Percentiles rank a stretch among this genome's conserved stretches.
Conservation (phyloP, 176 grass and related monocot genomes). For the Rhipidocladum racemiflorum region DNA sequence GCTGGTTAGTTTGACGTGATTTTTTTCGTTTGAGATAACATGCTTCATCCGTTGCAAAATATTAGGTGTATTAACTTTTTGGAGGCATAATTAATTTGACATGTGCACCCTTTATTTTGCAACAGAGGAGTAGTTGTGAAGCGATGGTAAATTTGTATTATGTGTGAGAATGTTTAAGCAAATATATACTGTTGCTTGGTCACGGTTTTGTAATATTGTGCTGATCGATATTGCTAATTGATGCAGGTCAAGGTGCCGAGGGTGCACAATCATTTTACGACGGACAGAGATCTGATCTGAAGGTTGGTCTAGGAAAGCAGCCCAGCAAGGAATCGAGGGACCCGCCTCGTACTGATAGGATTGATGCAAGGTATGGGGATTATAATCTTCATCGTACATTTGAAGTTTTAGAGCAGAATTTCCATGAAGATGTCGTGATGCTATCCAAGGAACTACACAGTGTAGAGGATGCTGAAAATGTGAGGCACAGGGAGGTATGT, state of each 20-base stretch:
- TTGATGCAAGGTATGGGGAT: slow-evolving; percentile 51
- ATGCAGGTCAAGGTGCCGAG: slow-evolving; percentile 44
- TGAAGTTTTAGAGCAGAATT: slow-evolving; percentile 83
- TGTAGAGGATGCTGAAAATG: slow-evolving; percentile 78
- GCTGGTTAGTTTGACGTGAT: slow-evolving; percentile 22
- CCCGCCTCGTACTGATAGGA: slow-evolving; percentile 32
- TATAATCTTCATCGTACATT: slow-evolving; percentile 64
- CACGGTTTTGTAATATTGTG: slow-evolving; percentile 10
- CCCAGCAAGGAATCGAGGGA: slow-evolving; percentile 50
- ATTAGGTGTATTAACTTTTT: background rate
- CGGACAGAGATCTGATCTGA: slow-evolving; percentile 58
- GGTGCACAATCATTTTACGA: slow-evolving; percentile 57
- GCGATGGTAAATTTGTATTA: background rate
- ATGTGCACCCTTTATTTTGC: background rate
- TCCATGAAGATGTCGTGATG: slow-evolving; percentile 66
- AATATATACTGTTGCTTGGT: background rate
- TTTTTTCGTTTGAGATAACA: background rate
- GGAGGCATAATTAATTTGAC: background rate
- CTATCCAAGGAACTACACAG: slow-evolving; percentile 83
- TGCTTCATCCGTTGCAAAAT: slow-evolving; percentile 2
- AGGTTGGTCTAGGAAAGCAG: slow-evolving; percentile 60
- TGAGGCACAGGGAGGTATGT: slow-evolving; percentile 78
- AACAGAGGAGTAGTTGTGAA: background rate
- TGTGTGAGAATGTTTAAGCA: background rate
- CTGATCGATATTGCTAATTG: slow-evolving; percentile 2